These are phyloP conservation scores for Penicillium sp. DNA, from an alignment of 2,329 filamentous ascomycete species.

Conservation along the genomic window DNA sequence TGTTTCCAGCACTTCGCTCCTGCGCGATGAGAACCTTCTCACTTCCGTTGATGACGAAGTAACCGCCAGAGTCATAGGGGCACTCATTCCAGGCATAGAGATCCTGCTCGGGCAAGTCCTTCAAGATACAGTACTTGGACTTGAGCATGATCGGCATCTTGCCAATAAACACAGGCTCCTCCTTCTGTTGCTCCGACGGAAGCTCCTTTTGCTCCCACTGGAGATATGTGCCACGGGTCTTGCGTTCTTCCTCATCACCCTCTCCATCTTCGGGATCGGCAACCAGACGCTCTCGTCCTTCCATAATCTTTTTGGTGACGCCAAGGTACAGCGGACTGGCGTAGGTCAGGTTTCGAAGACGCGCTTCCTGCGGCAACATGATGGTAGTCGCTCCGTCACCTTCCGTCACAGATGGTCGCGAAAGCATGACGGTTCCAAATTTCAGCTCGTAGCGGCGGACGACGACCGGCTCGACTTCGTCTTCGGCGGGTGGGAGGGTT, in stretches of 20 bases:
- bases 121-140: conserved; percentile 88
- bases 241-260: conserved; percentile 51
- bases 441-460: conserved; percentile 92
- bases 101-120: conserved; percentile 74
- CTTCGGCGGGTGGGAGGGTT: conserved; percentile 69
- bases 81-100: conserved; percentile 93
- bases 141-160: conserved; percentile 98
- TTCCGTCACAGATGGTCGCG: conserved; percentile 85
- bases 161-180: conserved; percentile 80
- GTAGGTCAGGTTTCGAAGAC: conserved; percentile 92
- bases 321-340: conserved; percentile 84
- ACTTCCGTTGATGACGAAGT: conserved; percentile 98
- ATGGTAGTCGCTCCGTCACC: conserved; percentile 82
- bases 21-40: conserved; percentile 98
- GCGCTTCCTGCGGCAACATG: conserved; percentile 88
- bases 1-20: conserved; percentile 95
- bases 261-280: conserved; percentile 61
- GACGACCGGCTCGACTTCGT: conserved; percentile 69
- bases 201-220: conserved; percentile 45
- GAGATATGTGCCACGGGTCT: conserved; percentile 41
- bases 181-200: conserved; percentile 52
- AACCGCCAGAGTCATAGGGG: conserved; percentile 95
- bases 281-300: conserved; percentile 71
- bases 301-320: conserved; percentile 76
- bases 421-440: conserved; percentile 84